A percentile compares a stretch with the other conserved stretches of the same genome.
phyloP scores from a whole-genome alignment of 1,284 basidiomycete genomes.

The Cryptococcus sp. region DNA sequence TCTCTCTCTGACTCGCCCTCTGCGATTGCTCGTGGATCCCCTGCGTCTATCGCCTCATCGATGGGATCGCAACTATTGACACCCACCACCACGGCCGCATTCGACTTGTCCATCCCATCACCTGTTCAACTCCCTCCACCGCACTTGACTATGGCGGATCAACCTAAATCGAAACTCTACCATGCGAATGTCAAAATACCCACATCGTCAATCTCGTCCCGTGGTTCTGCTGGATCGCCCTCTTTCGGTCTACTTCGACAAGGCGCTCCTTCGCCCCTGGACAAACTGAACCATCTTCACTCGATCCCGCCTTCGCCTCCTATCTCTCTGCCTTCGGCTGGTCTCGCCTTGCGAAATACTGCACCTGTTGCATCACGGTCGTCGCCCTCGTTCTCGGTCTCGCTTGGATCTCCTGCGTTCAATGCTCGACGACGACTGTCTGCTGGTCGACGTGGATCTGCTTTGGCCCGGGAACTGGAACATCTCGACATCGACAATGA shows the following conservation, averaged over 20 bases:
- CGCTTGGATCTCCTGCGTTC: slow-evolving; percentile 6
- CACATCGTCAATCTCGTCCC: background rate
- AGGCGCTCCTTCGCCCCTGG: slow-evolving; percentile 12
- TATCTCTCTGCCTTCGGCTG: slow-evolving; percentile 18
- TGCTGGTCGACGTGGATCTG: slow-evolving; percentile 6
- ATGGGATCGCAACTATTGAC: slow-evolving; percentile 3
- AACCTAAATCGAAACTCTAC: background rate
- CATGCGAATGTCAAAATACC: background rate
- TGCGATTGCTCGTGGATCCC: background rate
- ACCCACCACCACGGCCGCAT: slow-evolving; percentile 3
- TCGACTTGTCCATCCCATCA: slow-evolving; percentile 3
- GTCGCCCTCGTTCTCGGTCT: too few species aligned
- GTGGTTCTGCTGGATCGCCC: background rate
- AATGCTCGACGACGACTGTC: slow-evolving; percentile 15
- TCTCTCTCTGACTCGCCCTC: slow-evolving; percentile 22
- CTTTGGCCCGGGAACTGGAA: slow-evolving; percentile 16
- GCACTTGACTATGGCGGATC: background rate
- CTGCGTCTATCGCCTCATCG: slow-evolving; percentile 1
- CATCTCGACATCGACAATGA: slow-evolving; percentile 6
- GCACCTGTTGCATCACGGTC: too few species aligned
- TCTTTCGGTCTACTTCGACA: background rate
- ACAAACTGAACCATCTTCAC: slow-evolving; percentile 20
- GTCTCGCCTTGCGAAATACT: too few species aligned
- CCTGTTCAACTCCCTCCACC: background rate
- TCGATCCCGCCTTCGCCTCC: slow-evolving; percentile 30